Percentiles rank a stretch among this genome's conserved stretches.
Evolutionary conservation across 768 basidiomycete genomes (phyloP).

Genomic region (Boletus sensibilis): DNA sequence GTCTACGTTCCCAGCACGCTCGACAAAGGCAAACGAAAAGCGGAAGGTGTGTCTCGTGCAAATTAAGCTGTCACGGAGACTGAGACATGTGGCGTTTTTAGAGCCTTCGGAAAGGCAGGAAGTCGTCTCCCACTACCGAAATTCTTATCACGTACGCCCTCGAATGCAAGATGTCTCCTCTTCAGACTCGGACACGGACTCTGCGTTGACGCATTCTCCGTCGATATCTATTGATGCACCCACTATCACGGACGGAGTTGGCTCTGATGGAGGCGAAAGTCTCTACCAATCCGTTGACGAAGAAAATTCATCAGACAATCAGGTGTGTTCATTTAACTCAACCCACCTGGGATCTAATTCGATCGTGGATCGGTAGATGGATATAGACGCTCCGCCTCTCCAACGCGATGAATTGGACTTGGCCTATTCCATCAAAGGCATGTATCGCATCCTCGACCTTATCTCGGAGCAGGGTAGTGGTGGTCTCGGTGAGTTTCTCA

Average conservation of each 20-base stretch:
- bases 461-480: slow-evolving; percentile 50
- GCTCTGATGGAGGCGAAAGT: slow-evolving; percentile 12
- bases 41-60: slow-evolving; percentile 8
- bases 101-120: slow-evolving; percentile 7
- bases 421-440: slow-evolving; percentile 38
- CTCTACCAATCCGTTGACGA: slow-evolving; percentile 15
- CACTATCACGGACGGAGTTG: background rate
- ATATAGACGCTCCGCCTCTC: slow-evolving; percentile 1
- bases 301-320: background rate
- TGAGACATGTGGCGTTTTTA: background rate
- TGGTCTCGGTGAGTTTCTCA: slow-evolving; percentile 43
- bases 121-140: background rate
- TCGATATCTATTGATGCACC: background rate
- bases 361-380: slow-evolving; percentile 19
- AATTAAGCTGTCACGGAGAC: background rate
- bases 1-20: background rate
- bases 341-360: background rate
- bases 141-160: background rate
- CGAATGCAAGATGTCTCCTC: background rate
- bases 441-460: slow-evolving; percentile 55
- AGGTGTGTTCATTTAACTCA: slow-evolving; percentile 8
- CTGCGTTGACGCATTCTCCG: background rate
- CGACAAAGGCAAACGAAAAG: slow-evolving; percentile 25
- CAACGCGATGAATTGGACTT: slow-evolving; percentile 22
- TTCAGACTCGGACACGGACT: slow-evolving; percentile 9